These are phyloP conservation scores for Skeletonema potamos DNA, from an alignment of 108 stramenopile species.

Conservation along the genomic window DNA sequence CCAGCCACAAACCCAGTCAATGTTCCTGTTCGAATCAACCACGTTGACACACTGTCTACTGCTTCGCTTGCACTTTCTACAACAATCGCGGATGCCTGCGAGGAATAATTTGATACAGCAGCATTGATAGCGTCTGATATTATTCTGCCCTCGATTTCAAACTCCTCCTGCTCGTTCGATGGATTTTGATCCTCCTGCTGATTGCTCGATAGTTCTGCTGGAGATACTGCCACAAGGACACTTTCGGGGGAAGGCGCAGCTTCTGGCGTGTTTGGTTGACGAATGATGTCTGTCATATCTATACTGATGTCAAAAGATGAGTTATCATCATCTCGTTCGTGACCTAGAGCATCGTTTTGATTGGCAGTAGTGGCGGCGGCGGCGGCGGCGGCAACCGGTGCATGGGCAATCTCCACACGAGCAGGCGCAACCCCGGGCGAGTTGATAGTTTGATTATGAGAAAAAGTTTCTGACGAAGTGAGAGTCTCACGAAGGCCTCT, in stretches of 20 bases:
- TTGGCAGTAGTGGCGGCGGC: background rate
- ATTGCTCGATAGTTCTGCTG: slow-evolving; percentile 1
- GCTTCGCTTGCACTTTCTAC: slow-evolving; percentile 13
- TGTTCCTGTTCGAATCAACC: slow-evolving; percentile 32
- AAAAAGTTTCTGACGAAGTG: background rate
- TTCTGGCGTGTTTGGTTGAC: background rate
- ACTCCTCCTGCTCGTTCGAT: slow-evolving; percentile 27
- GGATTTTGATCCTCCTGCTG: slow-evolving; percentile 27
- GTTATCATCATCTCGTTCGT: slow-evolving; percentile 8
- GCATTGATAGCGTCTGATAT: slow-evolving; percentile 39
- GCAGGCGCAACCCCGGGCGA: background rate
- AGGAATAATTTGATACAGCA: slow-evolving; percentile 28
- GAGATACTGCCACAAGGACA: slow-evolving; percentile 31
- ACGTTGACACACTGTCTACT: slow-evolving; percentile 28
- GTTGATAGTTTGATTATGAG: background rate
- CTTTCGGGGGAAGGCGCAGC: background rate
- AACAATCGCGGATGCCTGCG: slow-evolving; percentile 29
- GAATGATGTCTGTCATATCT: background rate
- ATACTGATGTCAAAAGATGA: slow-evolving; percentile 9
- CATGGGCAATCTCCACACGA: background rate
- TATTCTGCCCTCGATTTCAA: slow-evolving; percentile 36
- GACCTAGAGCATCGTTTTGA: background rate
- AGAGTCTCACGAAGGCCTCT: slow-evolving; percentile 33
- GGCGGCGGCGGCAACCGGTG: background rate
- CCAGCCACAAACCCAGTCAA: slow-evolving; percentile 38